Evolutionary conservation across 1,284 basidiomycete species (phyloP), one percentile per base, ranked within the genome.

Genomic region (Fomitopsis betulina): DNA sequence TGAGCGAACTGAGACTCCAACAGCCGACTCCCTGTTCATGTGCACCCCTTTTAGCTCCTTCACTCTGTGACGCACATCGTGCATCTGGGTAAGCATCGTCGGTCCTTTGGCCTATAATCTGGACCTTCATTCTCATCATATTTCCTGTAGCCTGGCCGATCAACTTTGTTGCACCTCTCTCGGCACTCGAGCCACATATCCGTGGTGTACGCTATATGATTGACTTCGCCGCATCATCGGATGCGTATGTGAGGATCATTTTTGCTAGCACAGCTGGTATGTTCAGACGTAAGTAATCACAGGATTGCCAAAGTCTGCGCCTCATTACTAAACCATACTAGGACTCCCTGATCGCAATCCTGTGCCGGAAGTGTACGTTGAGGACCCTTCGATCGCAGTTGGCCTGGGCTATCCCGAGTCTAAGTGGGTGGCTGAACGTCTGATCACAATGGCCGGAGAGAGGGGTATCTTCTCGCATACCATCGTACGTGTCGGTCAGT

Each of bases 401-500:
- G 73, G 71, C 10, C 66, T 62, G 17, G 76, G 76, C 4, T 78
- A 78, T 60, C 60, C 67, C 21, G 73, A 76, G 58, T 71, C 71
- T 6, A 78, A 78, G 60, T 78, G 73, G 72, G 70, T 76, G 0
- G 69, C 70, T 1, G 76, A 78, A 59, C 66, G 56, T 47, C 70
- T 67, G 32, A 61, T 65, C 50, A 61, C 51, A 65, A 67, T 54
- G 9, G 63, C 58, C 8, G 52, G 47, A 50, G 63, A 55, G 59
- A 63, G 57, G 39, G 65, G 55, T 1, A 61, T 59, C 1, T 59
- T 78, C 19, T 55, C 59, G 1, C 63, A 70, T 0, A 62, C 70
- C 12, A 64, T 74, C 7, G 68, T 79, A 5, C 72, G 78, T 13
- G 71, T 80, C 38, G 79, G 78, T 1, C 78, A 80, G 61, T 63